Evolutionary conservation across 129 eudicot species (phyloP).

Genomic region (Gnaphalium uliginosum): DNA sequence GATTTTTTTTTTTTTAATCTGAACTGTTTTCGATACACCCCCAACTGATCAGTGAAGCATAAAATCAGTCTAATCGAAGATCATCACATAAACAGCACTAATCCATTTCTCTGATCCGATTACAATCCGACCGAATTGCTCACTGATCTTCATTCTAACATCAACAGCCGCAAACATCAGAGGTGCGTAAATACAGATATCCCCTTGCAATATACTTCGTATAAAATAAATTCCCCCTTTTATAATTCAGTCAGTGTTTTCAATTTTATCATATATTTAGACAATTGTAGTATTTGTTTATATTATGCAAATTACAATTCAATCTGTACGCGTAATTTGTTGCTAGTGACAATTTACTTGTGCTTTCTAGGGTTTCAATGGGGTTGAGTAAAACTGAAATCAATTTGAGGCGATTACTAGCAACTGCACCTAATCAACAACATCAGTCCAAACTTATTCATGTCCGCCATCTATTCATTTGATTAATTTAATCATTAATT

Average conservation of each 20-base stretch:
- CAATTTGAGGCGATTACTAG: slow-evolving; percentile 76
- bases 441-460: slow-evolving; percentile 84
- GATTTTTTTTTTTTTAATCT: too few species aligned
- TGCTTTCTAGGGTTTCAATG: slow-evolving; percentile 33
- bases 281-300: not conserved
- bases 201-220: not conserved
- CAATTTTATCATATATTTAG: not conserved
- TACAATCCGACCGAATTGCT: not conserved
- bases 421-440: slow-evolving; percentile 77
- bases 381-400: slow-evolving; percentile 79
- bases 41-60: not conserved
- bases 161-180: not conserved
- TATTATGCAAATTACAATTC: not conserved
- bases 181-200: not conserved
- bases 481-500: not conserved
- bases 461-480: slow-evolving; percentile 23
- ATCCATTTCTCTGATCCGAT: not conserved
- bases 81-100: not conserved
- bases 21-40: too few species aligned
- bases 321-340: not conserved
- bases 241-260: too few species aligned
- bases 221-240: not conserved
- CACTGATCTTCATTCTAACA: not conserved
- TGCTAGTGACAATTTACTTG: not conserved
- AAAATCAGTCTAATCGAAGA: not conserved